Evolutionary conservation across 2,329 filamentous ascomycete species (phyloP), one percentile per base, ranked within the genome.

Genomic region (Exophiala oligosperma): DNA sequence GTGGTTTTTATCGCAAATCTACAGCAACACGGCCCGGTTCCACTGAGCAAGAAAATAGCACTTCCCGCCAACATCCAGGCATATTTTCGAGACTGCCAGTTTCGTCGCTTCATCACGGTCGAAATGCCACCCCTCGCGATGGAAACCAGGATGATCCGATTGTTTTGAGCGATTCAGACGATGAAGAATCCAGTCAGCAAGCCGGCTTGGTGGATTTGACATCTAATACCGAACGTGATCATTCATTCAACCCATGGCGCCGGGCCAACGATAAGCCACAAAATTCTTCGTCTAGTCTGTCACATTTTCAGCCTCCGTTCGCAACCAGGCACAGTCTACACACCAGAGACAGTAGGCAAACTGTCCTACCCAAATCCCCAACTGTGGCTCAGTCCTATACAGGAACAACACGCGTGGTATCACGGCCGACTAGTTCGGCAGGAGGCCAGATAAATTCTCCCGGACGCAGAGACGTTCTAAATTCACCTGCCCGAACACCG

Each of bases 161-260:
- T 47, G 54, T 57, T 14, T 46, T 57, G 41, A 57, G 49, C 37
- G 54, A 57, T 48, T 57, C 54, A 5, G 54, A 57, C n/a, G 54
- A 57, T 17, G 54, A 57, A 52, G 24, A 8, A 2, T 12, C 46
- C 8, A 17, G n/a, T 7, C 26, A 17, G n/a, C 11, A 26, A 14
- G 7, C 7, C 8, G 26, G 26, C 7, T 26, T 24, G 23, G 28
- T 48, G 28, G 46, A 48, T 32, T 17, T 48, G 46, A 48, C 46
- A 1, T 29, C n/a, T 26, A 26, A 48, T 9, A 29, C 12, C 26
- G 46, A 28, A 14, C 40, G 12, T 43, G 40, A 43, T 28, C 24
- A 32, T 48, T 29, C 46, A 9, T 7, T 48, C 7, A 48, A 48
- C 14, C 46, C 46, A 48, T 48, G 46, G 46, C 46, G 46, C 26